A percentile compares a stretch with the other conserved stretches of the same genome.
Conservation (phyloP, 1,284 basidiomycete species). For the Ceratorhiza oryzae-sativae region DNA sequence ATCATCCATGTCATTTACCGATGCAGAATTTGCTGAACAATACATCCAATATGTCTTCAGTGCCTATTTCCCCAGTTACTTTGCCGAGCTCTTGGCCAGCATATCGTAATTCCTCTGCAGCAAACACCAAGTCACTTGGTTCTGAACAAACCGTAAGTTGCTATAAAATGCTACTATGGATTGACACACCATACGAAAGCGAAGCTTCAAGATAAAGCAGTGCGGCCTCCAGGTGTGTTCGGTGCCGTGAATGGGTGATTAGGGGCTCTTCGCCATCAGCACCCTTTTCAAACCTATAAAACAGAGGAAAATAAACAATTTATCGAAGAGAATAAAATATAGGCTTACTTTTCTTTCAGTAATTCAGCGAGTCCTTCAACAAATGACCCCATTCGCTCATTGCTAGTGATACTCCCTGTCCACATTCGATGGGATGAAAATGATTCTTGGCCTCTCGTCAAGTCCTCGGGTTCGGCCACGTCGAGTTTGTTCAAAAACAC, state of each 20-base stretch:
- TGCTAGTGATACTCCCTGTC: constrained; percentile 67
- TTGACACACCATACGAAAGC: constrained; percentile 58
- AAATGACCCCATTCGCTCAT: constrained; percentile 64
- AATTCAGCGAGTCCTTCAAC: constrained; percentile 62
- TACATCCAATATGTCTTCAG: constrained; percentile 81
- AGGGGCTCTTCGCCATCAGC: constrained; percentile 58
- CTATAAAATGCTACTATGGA: background rate
- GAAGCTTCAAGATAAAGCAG: constrained; percentile 71
- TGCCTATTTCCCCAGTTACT: constrained; percentile 74
- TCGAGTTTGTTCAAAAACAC: constrained; percentile 81
- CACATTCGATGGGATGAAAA: constrained; percentile 52
- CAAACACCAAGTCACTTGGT: constrained; percentile 71
- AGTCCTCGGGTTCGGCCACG: constrained; percentile 48
- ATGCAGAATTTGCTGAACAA: constrained; percentile 88
- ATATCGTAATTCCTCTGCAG: constrained; percentile 85
- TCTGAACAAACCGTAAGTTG: constrained; percentile 18
- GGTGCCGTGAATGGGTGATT: constrained; percentile 80
- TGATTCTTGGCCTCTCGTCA: background rate
- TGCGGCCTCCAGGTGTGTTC: constrained; percentile 74
- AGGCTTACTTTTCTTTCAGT: constrained; percentile 63
- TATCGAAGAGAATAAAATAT: background rate
- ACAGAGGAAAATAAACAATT: background rate
- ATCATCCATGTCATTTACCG: constrained; percentile 63
- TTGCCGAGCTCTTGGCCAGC: constrained; percentile 82
- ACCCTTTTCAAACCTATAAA: constrained; percentile 38